Conservation (phyloP, 2,329 filamentous ascomycete genomes). For the Fusarium denticulatum region DNA sequence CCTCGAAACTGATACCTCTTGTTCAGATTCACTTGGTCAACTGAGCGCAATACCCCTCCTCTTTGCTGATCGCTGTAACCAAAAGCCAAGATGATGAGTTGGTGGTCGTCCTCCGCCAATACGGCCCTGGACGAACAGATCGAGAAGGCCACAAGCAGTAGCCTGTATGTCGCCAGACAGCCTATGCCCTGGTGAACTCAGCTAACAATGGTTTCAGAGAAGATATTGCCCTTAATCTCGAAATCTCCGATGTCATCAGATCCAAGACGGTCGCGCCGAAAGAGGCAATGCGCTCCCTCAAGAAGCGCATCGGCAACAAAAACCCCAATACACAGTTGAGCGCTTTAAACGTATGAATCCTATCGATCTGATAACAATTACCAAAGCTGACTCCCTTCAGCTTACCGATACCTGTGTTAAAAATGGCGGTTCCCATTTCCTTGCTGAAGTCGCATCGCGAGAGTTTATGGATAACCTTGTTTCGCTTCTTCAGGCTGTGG, state of each 20-base stretch:
- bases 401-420: conserved; percentile 98
- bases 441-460: conserved; percentile 91
- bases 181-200: conserved; percentile 23
- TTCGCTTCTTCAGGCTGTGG: conserved; percentile 85
- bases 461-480: conserved; percentile 99
- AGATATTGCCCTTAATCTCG: conserved; percentile 95
- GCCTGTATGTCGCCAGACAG: conserved; percentile 69
- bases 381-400: conserved; percentile 52
- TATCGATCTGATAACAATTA: not conserved
- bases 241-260: conserved; percentile 96
- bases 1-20: not conserved
- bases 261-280: conserved; percentile 98
- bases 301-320: conserved; percentile 93
- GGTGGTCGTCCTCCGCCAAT: conserved; percentile 93
- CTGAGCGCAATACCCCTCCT: not conserved
- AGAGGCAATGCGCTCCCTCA: conserved; percentile 97
- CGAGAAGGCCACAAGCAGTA: conserved; percentile 92
- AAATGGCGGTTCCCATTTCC: conserved; percentile 95
- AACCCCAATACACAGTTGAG: conserved; percentile 97
- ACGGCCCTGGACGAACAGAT: conserved; percentile 96
- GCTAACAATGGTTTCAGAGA: conserved; percentile 66
- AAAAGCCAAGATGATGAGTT: conserved; percentile 75
- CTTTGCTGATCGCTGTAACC: conserved; percentile 13
- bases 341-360: conserved; percentile 78
- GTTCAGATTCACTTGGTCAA: not conserved